These are phyloP conservation scores for Fusarium denticulatum DNA, from an alignment of 2,329 filamentous ascomycete genomes.

Conservation along the genomic window DNA sequence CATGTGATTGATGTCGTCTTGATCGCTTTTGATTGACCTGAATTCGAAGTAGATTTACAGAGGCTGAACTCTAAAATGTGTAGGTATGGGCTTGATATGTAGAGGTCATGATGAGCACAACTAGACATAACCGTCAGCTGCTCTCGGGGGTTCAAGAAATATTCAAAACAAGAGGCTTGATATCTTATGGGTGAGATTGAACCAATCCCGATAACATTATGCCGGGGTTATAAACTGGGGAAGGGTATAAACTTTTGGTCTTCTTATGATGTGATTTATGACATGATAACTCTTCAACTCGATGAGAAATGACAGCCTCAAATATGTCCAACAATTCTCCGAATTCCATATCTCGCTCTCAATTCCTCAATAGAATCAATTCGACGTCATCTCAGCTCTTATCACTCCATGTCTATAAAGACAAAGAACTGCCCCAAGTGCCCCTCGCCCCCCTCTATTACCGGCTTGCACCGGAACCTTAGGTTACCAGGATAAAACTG, in stretches of 20 bases:
- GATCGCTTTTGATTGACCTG: constrained; percentile 6
- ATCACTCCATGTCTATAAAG: constrained; percentile 7
- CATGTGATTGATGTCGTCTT: constrained; percentile 36
- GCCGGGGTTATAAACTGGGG: neutral
- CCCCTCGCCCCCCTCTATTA: constrained; percentile 25
- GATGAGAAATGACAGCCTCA: neutral
- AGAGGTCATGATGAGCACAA: constrained; percentile 26
- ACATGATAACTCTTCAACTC: neutral
- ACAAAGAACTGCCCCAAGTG: neutral
- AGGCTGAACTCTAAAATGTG: constrained; percentile 25
- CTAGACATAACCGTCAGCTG: neutral
- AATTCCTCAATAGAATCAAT: constrained; percentile 1
- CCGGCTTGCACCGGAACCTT: constrained; percentile 42
- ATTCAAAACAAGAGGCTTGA: neutral
- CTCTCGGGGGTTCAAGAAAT: neutral
- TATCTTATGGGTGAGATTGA: neutral
- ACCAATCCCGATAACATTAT: neutral
- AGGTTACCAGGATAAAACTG: constrained; percentile 38
- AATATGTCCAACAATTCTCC: neutral
- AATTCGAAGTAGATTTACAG: constrained; percentile 2
- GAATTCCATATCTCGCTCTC: neutral
- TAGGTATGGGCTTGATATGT: neutral
- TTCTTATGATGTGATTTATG: neutral
- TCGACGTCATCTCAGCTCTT: constrained; percentile 35
- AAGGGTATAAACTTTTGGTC: neutral